These are phyloP conservation scores for Epichloe aotearoae DNA, from an alignment of 2,329 filamentous ascomycete species.

Conservation along the genomic window DNA sequence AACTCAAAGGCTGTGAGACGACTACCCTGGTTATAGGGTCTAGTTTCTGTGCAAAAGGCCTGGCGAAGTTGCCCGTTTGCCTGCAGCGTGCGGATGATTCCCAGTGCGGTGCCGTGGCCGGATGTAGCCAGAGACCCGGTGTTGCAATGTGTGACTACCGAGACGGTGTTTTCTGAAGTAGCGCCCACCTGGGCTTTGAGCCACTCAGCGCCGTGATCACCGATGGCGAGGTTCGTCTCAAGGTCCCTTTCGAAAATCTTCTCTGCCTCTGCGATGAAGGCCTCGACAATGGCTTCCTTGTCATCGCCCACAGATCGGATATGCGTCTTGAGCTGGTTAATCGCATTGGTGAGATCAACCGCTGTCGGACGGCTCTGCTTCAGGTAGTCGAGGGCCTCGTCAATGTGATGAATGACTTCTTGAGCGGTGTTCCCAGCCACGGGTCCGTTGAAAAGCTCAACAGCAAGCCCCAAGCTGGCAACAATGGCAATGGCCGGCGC, in stretches of 20 bases:
- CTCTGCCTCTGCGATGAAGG: slow-evolving; percentile 71
- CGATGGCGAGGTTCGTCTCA: slow-evolving; percentile 75
- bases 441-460: slow-evolving; percentile 55
- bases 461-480: slow-evolving; percentile 76
- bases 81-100: slow-evolving; percentile 78
- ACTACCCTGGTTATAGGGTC: slow-evolving; percentile 95
- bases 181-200: slow-evolving; percentile 47
- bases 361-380: slow-evolving; percentile 85
- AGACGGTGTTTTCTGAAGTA: slow-evolving; percentile 39
- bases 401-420: slow-evolving; percentile 58
- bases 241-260: slow-evolving; percentile 79
- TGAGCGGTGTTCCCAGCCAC: slow-evolving; percentile 29
- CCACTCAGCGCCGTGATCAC: slow-evolving; percentile 72
- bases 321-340: slow-evolving; percentile 58
- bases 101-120: slow-evolving; percentile 91
- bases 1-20: slow-evolving; percentile 91
- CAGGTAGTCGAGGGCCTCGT: slow-evolving; percentile 69
- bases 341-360: slow-evolving; percentile 87
- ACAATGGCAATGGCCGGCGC: slow-evolving; percentile 97
- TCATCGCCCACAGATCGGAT: slow-evolving; percentile 37
- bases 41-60: slow-evolving; percentile 92
- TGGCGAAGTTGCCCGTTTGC: slow-evolving; percentile 53
- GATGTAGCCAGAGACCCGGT: slow-evolving; percentile 94
- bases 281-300: slow-evolving; percentile 43
- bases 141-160: slow-evolving; percentile 96